Conservation (phyloP, 1,284 basidiomycete species). For the Apiotrichum sp. region DNA sequence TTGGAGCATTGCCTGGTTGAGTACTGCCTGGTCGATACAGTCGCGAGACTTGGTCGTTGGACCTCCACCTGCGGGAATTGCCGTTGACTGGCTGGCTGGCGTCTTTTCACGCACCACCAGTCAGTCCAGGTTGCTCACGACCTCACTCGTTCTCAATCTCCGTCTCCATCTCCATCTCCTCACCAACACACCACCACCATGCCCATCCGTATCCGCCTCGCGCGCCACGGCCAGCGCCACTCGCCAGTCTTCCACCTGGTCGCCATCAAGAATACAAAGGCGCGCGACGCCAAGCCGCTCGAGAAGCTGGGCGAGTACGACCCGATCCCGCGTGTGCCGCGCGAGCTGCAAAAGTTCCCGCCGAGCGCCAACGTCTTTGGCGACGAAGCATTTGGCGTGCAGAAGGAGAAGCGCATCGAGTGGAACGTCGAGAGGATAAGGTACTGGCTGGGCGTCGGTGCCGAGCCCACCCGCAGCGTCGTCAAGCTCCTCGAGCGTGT, state of each 20-base stretch:
- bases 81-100: too few species aligned
- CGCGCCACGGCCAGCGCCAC: slow-evolving; percentile 73
- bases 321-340: slow-evolving; percentile 52
- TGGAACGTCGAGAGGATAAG: slow-evolving; percentile 86
- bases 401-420: slow-evolving; percentile 64
- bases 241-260: slow-evolving; percentile 78
- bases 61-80: not conserved
- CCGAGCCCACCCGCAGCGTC: slow-evolving; percentile 71
- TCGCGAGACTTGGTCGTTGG: not conserved
- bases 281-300: slow-evolving; percentile 80
- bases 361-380: slow-evolving; percentile 42
- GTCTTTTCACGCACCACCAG: not conserved
- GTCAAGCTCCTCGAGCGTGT: slow-evolving; percentile 74
- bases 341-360: slow-evolving; percentile 19
- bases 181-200: not conserved
- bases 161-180: not conserved
- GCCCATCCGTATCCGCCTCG: slow-evolving; percentile 60
- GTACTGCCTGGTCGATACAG: too few species aligned
- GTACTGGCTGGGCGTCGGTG: slow-evolving; percentile 83
- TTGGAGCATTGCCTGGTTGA: too few species aligned
- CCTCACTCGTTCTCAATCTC: not conserved
- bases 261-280: slow-evolving; percentile 67
- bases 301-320: slow-evolving; percentile 86
- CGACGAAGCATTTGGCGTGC: slow-evolving; percentile 9
- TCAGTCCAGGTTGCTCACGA: too few species aligned